A percentile compares a stretch with the other conserved stretches of the same genome.
Evolutionary conservation across 208 protist species (phyloP).

Genomic region (Porcisia hertigi): DNA sequence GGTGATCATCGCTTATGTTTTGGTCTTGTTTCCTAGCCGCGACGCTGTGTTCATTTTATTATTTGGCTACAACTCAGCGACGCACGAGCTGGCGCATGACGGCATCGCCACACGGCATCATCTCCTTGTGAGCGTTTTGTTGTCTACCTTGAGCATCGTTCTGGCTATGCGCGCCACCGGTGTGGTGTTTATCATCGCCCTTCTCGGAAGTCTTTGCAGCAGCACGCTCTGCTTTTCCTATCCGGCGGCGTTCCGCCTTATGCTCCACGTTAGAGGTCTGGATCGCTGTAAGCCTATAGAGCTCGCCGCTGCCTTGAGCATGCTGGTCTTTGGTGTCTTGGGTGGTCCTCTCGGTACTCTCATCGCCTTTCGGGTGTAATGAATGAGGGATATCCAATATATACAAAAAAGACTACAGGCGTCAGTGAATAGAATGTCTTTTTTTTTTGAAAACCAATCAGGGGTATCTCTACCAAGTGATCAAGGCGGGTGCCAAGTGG

Average conservation of each 20-base stretch:
- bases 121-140: constrained; percentile 57
- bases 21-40: constrained; percentile 75
- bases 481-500: too few relatives aligned
- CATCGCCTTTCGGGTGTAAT: constrained; percentile 36
- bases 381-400: neutral
- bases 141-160: constrained; percentile 52
- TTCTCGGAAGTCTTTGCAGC: constrained; percentile 71
- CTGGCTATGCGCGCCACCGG: constrained; percentile 52
- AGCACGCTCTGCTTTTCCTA: constrained; percentile 73
- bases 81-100: constrained; percentile 30
- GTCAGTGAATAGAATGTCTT: neutral
- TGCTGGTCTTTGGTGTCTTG: constrained; percentile 64
- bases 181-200: constrained; percentile 66
- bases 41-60: constrained; percentile 80
- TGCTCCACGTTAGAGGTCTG: constrained; percentile 47
- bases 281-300: constrained; percentile 39
- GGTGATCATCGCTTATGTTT: constrained; percentile 65
- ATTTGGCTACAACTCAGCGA: constrained; percentile 69
- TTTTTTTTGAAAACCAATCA: neutral
- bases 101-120: constrained; percentile 50
- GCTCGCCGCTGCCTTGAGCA: constrained; percentile 25
- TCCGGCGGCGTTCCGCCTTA: constrained; percentile 60
- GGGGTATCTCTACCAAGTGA: neutral
- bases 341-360: constrained; percentile 54
- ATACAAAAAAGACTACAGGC: neutral